Evolutionary conservation across 2,329 filamentous ascomycete genomes (phyloP), one percentile per base, ranked within the genome.

Genomic region (Talaromyces sp.): DNA sequence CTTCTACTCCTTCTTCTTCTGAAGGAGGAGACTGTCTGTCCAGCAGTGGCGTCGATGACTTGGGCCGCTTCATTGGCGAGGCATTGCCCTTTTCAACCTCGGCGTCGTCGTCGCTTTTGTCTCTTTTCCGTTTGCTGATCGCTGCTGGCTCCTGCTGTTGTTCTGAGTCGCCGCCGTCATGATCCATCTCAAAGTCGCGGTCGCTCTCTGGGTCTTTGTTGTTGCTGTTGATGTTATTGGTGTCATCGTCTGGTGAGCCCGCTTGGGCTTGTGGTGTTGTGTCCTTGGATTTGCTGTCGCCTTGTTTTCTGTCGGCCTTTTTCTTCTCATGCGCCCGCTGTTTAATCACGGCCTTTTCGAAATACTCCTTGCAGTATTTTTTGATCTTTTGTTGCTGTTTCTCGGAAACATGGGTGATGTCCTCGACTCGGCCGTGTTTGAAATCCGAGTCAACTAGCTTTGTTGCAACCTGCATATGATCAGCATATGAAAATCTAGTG

Each of bases 371-470:
- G 61, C 93, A 91, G 70, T 89, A 91, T 60, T 85, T 87, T 77
- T 91, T 96, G 62, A 97, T 85, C 64, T 92, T 91, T 71, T 88
- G 88, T 67, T 88, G 84, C 68, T 95, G 90, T 71, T 91, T 93
- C 38, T 89, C 84, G 29, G 83, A 84, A 65, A 97, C 88, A 55
- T 84, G 85, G 26, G 86, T 90, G 0, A 92, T 93, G 69, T 97
- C 88, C 52, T 86, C 83, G 10, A 97, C 92, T n/a, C 91, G 88
- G 54, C 87, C 86, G 70, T 93, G 89, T 73, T 96, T 96, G 78
- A 90, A 97, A 73, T 98, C 93, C 0, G 91, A 95, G 19, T 90
- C 86, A 21, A 96, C 93, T 14, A 98, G 84, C 74, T 93, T 96
- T 76, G 96, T 96, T 60, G 87, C 87, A 53, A 93, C 84, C 73